Percentiles rank a stretch among this genome's conserved stretches.
Evolutionary conservation across 768 basidiomycete genomes (phyloP).

Genomic region (Suillus sp.): DNA sequence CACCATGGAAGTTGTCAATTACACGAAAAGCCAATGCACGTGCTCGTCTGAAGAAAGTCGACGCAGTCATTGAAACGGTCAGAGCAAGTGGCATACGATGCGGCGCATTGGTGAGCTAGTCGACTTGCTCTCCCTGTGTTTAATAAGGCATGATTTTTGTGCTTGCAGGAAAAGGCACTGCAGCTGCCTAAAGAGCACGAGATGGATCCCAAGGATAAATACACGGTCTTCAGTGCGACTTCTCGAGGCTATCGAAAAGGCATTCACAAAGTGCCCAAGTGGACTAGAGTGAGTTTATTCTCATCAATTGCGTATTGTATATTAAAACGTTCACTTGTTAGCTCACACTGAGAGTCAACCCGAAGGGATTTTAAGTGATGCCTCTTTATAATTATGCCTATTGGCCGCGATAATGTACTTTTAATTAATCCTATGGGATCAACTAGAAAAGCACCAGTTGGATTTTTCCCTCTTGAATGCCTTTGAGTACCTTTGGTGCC

Average conservation of each 20-base stretch:
- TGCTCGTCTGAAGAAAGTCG: slow-evolving; percentile 87
- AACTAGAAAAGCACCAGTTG: slow-evolving; percentile 77
- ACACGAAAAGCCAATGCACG: slow-evolving; percentile 94
- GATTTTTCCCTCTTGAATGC: slow-evolving; percentile 70
- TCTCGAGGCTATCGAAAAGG: slow-evolving; percentile 84
- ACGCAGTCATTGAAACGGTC: slow-evolving; percentile 89
- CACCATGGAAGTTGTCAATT: slow-evolving; percentile 87
- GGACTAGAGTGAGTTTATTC: slow-evolving; percentile 72
- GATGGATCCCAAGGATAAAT: slow-evolving; percentile 93
- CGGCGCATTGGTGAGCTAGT: slow-evolving; percentile 64
- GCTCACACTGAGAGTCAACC: slow-evolving; percentile 87
- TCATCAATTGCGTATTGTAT: neutral
- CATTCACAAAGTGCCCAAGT: slow-evolving; percentile 97
- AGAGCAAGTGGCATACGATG: slow-evolving; percentile 80
- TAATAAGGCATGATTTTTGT: neutral
- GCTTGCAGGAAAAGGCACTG: slow-evolving; percentile 65
- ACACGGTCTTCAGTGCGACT: slow-evolving; percentile 81
- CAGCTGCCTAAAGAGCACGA: slow-evolving; percentile 91
- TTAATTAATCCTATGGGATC: slow-evolving; percentile 6
- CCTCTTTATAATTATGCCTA: slow-evolving; percentile 11
- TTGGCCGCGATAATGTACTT: slow-evolving; percentile 10
- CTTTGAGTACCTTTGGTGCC: slow-evolving; percentile 58
- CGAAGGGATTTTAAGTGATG: slow-evolving; percentile 77
- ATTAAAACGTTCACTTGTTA: slow-evolving; percentile 32
- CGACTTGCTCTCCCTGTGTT: neutral